Evolutionary conservation across 2,329 filamentous ascomycete species (phyloP), one percentile per base, ranked within the genome.

Genomic region (Tolypocladium paradoxum): DNA sequence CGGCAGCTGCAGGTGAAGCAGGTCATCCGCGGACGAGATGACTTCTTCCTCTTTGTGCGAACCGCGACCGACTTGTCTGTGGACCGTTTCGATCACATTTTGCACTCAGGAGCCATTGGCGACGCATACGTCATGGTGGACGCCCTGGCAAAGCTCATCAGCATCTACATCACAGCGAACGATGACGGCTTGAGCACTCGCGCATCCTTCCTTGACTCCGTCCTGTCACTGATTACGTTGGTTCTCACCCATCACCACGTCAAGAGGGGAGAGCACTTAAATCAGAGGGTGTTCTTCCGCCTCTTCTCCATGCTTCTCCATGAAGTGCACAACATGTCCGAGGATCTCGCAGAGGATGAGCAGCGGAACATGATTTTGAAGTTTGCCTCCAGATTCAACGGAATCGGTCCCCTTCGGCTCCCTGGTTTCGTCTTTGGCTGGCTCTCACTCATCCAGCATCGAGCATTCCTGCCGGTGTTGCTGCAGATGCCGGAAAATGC

Each of bases 241-340:
- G 80, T 96, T 4, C 77, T 96, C 55, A 92, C 88, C 67, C 84
- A 93, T 61, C 90, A 97, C 65, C 86, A 95, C 62, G 78, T 87
- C 53, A 88, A 85, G 68, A 83, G 86, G 47, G 87, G 84, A 4
- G 90, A 96, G 52, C 79, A 78, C 38, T 91, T 95, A 73, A 92
- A 90, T 62, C 87, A 92, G 64, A 85, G 89, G 56, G 84, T 95
- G 33, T 97, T 96, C 75, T 93, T 91, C 79, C 84, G 92, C 47
- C 77, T 99, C 43, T 87, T 96, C 65, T 92, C 90, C 0, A 74
- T 87, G 62, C 77, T 96, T 48, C 77, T 99, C 5, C 88, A 87
- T 67, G 86, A 93, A 60, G 78, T 92, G 53, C 76, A 81, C 31
- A 65, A 73, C 48, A 73, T 81, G 48, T 78, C 77, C 14, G 76